Base-by-base conservation (phyloP, 768 basidiomycete species). In the Leccinum truebloodii region DNA sequence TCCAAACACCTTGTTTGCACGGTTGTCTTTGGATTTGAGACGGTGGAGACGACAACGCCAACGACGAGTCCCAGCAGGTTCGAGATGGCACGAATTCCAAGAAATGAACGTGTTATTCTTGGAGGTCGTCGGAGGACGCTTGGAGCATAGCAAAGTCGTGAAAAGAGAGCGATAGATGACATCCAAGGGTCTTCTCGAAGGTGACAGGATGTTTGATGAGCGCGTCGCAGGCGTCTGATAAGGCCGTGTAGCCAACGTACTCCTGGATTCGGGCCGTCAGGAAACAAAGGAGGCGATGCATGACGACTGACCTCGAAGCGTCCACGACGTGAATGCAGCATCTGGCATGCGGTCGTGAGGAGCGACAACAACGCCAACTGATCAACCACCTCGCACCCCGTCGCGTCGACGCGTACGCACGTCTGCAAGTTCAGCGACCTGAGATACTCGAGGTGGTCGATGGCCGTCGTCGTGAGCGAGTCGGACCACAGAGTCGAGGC, bases 361-460 rank as follows among this genome's bases (percentile, higher is more conserved):
- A 95, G 77, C 8, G 83, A 79, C 22, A 93, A 66, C 5, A 98
- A 75, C 0, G 88, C 85, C 1, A 80, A 79, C 55, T 89, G 80
- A 68, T 95, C 94, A 44, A 95, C 89, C 39, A 95, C 77, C 65
- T 94, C 89, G 71, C 92, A 95, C 1, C 92, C 93, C 3, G 80
- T 81, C 24, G 81, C 75, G 66, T 95, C 88, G 57, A 76, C 76
- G 12, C 86, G 85, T 12, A 89, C 70, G 68, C 92, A 95, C 1
- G 86, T 78, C 28, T 85, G 82, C 24, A 95, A 77, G 65, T 91
- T 85, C 46, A 95, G 74, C 37, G 83, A 79, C 3, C 75, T 79
- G 37, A 93, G 80, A 69, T 90, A 87, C 59, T 88, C 81, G 57
- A 92, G 71, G 22, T n/a, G n/a, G 24, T 87, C 79, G 53, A 85